Evolutionary conservation across 2,329 filamentous ascomycete species (phyloP).

Genomic region (Gnomoniopsis sp.): DNA sequence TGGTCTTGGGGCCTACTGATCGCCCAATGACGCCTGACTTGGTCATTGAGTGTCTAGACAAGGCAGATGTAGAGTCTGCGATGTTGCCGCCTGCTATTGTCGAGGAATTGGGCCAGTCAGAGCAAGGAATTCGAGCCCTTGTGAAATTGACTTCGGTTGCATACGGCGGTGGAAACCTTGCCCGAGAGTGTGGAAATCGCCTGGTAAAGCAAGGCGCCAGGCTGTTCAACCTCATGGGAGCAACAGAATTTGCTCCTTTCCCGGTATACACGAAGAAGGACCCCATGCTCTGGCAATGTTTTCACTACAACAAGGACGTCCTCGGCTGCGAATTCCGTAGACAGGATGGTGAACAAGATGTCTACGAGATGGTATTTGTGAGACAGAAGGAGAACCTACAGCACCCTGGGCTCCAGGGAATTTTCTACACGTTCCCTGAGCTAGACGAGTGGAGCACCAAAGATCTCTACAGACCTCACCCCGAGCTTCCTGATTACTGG

Average conservation of each 20-base stretch:
- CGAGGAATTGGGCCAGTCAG: slow-evolving; percentile 38
- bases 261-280: slow-evolving; percentile 30
- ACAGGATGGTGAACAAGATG: slow-evolving; percentile 27
- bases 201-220: slow-evolving; percentile 32
- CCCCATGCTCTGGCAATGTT: slow-evolving; percentile 38
- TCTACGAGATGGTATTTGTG: slow-evolving; percentile 36
- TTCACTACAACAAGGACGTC: slow-evolving; percentile 37
- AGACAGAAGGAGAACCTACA: slow-evolving; percentile 35
- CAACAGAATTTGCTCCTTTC: slow-evolving; percentile 35
- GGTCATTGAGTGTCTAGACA: slow-evolving; percentile 28
- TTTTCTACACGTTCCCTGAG: slow-evolving; percentile 30
- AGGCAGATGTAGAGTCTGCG: slow-evolving; percentile 25
- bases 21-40: slow-evolving; percentile 33
- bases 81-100: slow-evolving; percentile 37
- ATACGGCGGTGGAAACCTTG: slow-evolving; percentile 32
- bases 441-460: slow-evolving; percentile 28
- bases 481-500: slow-evolving; percentile 21
- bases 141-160: slow-evolving; percentile 30
- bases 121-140: slow-evolving; percentile 29
- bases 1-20: slow-evolving; percentile 29
- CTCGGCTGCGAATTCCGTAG: slow-evolving; percentile 39
- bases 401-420: slow-evolving; percentile 21
- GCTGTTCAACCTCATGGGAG: slow-evolving; percentile 35
- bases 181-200: slow-evolving; percentile 33
- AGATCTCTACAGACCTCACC: slow-evolving; percentile 31